A percentile compares a stretch with the other conserved stretches of the same genome.
phyloP scores from a whole-genome alignment of 2,329 filamentous ascomycete genomes.

The Tolypocladium pustulatum region DNA sequence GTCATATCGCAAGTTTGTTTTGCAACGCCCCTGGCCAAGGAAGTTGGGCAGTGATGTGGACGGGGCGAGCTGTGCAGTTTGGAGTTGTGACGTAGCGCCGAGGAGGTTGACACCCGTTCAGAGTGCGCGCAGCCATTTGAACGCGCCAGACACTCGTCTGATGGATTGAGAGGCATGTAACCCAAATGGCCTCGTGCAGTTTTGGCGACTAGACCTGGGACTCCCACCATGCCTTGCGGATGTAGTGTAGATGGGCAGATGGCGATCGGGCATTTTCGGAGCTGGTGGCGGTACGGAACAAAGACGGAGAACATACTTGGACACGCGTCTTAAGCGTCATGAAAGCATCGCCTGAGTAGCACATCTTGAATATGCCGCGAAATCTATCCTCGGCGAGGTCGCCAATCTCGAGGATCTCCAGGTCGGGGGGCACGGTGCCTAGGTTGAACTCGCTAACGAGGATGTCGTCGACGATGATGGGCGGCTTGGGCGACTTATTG shows the following conservation, averaged over 20 bases:
- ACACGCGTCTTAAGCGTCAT: constrained; percentile 91
- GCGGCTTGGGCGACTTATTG: constrained; percentile 96
- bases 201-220: neutral
- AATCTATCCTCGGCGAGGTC: constrained; percentile 96
- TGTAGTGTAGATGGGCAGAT: constrained; percentile 1
- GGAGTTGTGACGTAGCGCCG: neutral
- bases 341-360: constrained; percentile 90
- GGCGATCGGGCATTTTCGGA: constrained; percentile 10
- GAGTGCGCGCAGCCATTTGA: neutral
- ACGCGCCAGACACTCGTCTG: neutral
- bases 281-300: constrained; percentile 4
- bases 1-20: neutral
- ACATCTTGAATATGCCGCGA: constrained; percentile 98
- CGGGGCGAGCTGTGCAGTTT: neutral
- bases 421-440: constrained; percentile 82
- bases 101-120: neutral
- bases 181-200: too few species aligned
- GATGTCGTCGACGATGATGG: constrained; percentile 99
- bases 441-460: constrained; percentile 96
- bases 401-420: constrained; percentile 96
- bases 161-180: neutral
- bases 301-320: constrained; percentile 49
- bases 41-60: neutral
- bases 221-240: neutral
- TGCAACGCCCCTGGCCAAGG: neutral